Conservation (phyloP, 2,329 filamentous ascomycete genomes). For the Fonsecaea erecta region DNA sequence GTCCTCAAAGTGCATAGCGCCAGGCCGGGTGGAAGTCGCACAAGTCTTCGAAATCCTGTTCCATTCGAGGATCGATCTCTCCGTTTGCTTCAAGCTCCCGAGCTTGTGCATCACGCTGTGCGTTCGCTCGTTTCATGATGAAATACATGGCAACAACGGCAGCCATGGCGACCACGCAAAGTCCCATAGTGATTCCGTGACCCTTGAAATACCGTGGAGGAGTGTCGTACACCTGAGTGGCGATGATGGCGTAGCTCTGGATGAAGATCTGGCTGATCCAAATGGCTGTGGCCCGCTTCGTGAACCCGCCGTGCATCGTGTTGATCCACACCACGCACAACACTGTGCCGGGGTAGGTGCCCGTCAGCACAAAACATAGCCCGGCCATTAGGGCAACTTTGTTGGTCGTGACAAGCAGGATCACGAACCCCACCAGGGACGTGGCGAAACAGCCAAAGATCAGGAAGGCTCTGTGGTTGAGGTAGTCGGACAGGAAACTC, state of each 20-base stretch:
- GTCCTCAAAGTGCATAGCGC: constrained; percentile 19
- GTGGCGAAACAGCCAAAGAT: not conserved
- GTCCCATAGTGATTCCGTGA: no score
- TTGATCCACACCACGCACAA: constrained; percentile 9
- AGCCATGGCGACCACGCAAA: no score
- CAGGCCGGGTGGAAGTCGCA: constrained; percentile 8
- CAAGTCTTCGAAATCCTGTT: not conserved
- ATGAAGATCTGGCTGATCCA: constrained; percentile 11
- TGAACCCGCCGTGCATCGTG: constrained; percentile 16
- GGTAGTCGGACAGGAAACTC: constrained; percentile 9
- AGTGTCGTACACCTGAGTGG: no score
- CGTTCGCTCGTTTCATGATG: not conserved
- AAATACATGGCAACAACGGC: not conserved
- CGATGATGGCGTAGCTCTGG: no score
- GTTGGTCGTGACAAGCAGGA: constrained; percentile 13
- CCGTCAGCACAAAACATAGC: constrained; percentile 16
- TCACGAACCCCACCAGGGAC: constrained; percentile 13
- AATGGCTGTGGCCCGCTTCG: constrained; percentile 9
- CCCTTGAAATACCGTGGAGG: no score
- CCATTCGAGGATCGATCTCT: not conserved
- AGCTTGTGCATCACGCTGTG: not conserved
- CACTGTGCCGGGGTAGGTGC: constrained; percentile 5
- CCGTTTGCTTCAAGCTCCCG: not conserved
- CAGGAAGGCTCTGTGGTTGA: not conserved
- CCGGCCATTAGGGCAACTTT: constrained; percentile 10